phyloP scores from a whole-genome alignment of 768 basidiomycete species.

The Hortiboletus flavorubellus region DNA sequence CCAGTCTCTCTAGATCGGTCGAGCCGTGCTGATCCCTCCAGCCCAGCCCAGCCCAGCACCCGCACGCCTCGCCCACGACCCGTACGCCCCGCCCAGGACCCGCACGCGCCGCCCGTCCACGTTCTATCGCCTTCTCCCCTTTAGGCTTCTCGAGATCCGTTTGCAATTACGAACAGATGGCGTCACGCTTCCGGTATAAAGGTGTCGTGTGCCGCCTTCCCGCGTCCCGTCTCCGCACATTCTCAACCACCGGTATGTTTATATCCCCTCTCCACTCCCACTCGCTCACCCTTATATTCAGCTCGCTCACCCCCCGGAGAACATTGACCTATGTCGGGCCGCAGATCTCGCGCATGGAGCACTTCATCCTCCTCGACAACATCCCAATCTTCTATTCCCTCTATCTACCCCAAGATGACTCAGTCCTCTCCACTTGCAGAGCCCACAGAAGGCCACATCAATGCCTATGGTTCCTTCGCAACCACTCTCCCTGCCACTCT shows the following conservation, averaged over 20 bases:
- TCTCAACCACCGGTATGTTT: background rate
- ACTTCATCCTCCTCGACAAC: conserved; percentile 20
- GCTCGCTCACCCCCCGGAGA: background rate
- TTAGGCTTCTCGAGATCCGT: background rate
- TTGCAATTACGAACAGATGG: conserved; percentile 16
- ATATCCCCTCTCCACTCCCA: background rate
- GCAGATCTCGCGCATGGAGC: conserved; percentile 17
- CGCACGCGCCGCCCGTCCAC: background rate
- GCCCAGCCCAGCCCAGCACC: no score
- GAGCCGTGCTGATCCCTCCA: no score
- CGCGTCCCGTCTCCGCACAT: background rate
- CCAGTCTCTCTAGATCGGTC: background rate
- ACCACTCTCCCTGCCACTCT: conserved; percentile 35
- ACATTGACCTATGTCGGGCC: background rate
- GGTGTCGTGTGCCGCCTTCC: conserved; percentile 23
- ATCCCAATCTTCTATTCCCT: conserved; percentile 26
- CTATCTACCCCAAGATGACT: conserved; percentile 21
- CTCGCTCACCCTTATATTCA: background rate
- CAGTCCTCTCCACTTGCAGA: conserved; percentile 23
- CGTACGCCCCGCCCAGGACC: background rate
- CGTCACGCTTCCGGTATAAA: conserved; percentile 19
- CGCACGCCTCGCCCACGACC: no score
- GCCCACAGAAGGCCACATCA: conserved; percentile 22
- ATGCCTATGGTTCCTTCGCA: conserved; percentile 39
- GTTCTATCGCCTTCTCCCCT: conserved; percentile 14